A percentile compares a stretch with the other conserved stretches of the same genome.
Evolutionary conservation across 257 asterid genomes (phyloP).

Genomic region (Lantana camara): DNA sequence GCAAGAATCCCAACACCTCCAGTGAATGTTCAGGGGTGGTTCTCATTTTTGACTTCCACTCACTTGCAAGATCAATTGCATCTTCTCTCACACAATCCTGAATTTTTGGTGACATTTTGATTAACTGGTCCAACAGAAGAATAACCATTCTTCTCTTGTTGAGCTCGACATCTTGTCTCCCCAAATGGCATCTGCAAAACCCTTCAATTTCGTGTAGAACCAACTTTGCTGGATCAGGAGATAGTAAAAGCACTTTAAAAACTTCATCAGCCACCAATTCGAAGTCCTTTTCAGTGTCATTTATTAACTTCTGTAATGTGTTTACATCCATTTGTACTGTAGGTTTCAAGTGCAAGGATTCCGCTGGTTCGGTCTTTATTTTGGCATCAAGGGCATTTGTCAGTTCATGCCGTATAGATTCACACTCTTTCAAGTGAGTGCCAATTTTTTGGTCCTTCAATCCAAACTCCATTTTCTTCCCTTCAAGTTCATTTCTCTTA

Average conservation of each 20-base stretch:
- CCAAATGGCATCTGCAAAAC: conserved; percentile 32
- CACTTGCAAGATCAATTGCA: conserved; percentile 45
- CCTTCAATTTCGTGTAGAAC: conserved; percentile 44
- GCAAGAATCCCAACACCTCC: conserved; percentile 49
- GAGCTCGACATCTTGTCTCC: conserved; percentile 28
- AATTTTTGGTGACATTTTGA: conserved; percentile 41
- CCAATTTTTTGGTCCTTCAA: conserved; percentile 24
- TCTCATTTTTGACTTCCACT: conserved; percentile 45
- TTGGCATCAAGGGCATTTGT: conserved; percentile 3
- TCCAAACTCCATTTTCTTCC: conserved; percentile 22
- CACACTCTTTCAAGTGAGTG: conserved; percentile 12
- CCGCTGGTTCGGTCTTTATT: conserved; percentile 23
- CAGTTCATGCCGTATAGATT: conserved; percentile 24
- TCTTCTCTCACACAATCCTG: conserved; percentile 32
- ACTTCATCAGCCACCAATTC: conserved; percentile 39
- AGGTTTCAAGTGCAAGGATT: conserved; percentile 16
- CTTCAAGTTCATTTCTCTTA: conserved; percentile 16
- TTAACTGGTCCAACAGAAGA: conserved; percentile 42
- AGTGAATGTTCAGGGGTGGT: conserved; percentile 25
- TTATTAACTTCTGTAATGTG: conserved; percentile 28
- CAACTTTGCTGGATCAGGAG: conserved; percentile 52
- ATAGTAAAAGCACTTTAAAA: conserved; percentile 32
- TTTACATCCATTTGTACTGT: conserved; percentile 25
- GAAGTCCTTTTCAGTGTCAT: conserved; percentile 30
- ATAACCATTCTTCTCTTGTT: conserved; percentile 30